Evolutionary conservation across 2,329 filamentous ascomycete species (phyloP).

Genomic region (Drechslerella dactyloides): DNA sequence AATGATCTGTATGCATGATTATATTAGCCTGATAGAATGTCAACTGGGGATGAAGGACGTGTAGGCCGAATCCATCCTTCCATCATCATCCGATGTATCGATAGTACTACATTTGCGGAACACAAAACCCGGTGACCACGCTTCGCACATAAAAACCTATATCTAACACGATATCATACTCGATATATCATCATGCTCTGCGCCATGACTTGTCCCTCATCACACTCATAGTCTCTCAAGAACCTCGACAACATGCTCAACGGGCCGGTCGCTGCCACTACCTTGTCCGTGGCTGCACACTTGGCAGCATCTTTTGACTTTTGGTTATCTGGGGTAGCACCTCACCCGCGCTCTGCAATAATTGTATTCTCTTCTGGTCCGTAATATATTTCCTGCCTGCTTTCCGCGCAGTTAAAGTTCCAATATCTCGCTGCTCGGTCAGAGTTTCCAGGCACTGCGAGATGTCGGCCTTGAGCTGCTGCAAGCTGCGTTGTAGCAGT

Average conservation of each 20-base stretch:
- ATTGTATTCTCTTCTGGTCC: slow-evolving; percentile 8
- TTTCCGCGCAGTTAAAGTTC: slow-evolving; percentile 7
- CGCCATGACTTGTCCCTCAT: neutral
- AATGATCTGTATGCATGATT: neutral
- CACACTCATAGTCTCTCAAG: neutral
- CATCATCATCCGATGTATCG: neutral
- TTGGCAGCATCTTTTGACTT: slow-evolving; percentile 18
- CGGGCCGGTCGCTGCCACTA: neutral
- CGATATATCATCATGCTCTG: too few relatives aligned
- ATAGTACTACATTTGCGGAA: too few relatives aligned
- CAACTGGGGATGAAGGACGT: neutral
- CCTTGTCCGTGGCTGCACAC: neutral
- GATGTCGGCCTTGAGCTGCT: slow-evolving; percentile 25
- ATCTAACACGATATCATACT: too few relatives aligned
- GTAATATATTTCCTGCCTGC: slow-evolving; percentile 17
- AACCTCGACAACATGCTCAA: neutral
- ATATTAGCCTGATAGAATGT: neutral
- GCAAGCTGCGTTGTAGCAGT: slow-evolving; percentile 13
- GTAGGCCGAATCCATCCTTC: neutral
- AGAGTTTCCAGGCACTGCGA: slow-evolving; percentile 13
- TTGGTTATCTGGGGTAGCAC: slow-evolving; percentile 21
- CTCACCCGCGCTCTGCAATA: slow-evolving; percentile 13
- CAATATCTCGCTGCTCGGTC: slow-evolving; percentile 28
- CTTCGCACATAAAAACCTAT: too few relatives aligned
- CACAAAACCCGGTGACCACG: too few relatives aligned